Percentiles rank a stretch among this genome's conserved stretches.
phyloP scores from a whole-genome alignment of 108 stramenopile species.

The Nitzschia palea region DNA sequence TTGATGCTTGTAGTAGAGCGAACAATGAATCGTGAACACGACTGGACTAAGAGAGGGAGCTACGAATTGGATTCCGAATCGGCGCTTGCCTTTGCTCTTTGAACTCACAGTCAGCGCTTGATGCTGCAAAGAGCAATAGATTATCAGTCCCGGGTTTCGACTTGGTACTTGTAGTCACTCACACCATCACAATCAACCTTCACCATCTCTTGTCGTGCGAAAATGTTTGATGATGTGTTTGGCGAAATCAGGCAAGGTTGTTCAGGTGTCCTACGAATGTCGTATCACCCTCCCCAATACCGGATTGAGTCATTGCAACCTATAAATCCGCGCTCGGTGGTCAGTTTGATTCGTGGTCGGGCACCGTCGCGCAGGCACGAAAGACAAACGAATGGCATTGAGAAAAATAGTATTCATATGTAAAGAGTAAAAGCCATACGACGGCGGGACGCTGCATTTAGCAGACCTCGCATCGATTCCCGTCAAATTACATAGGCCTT shows the following conservation, averaged over 20 bases:
- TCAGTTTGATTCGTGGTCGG: conserved; percentile 1
- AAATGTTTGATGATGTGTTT: not conserved
- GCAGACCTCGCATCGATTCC: not conserved
- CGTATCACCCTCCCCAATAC: not conserved
- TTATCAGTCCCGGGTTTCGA: too few species aligned
- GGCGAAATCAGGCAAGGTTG: not conserved
- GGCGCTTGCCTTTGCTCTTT: too few species aligned
- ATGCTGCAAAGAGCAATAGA: too few species aligned
- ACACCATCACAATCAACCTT: too few species aligned
- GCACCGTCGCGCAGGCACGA: not conserved
- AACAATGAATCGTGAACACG: too few species aligned
- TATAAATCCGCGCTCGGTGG: not conserved
- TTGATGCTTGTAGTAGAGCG: too few species aligned
- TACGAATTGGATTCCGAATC: too few species aligned
- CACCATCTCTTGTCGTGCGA: too few species aligned
- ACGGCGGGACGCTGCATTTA: too few species aligned
- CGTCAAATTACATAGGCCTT: not conserved
- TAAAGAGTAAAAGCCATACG: not conserved
- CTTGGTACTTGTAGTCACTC: too few species aligned
- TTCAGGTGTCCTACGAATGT: not conserved
- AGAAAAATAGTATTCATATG: not conserved
- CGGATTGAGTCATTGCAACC: not conserved
- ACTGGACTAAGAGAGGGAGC: too few species aligned
- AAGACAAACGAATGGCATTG: not conserved
- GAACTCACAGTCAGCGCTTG: too few species aligned